phyloP scores from a whole-genome alignment of 768 basidiomycete species.

The Royoungia palumana region DNA sequence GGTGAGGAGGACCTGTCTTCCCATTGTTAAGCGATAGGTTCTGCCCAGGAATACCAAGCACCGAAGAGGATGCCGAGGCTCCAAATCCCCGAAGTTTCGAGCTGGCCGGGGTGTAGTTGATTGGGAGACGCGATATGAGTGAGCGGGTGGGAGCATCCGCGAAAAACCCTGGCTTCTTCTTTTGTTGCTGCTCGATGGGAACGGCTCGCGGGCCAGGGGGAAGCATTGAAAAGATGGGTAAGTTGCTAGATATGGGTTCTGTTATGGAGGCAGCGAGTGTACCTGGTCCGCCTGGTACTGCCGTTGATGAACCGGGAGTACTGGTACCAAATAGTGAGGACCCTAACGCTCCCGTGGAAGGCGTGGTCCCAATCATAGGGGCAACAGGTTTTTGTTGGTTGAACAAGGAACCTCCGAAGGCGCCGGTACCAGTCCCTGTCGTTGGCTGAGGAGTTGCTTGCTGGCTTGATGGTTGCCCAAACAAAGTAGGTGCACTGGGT shows the following conservation, averaged over 20 bases:
- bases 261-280: conserved; percentile 82
- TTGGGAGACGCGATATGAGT: conserved; percentile 59
- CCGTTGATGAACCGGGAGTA: conserved; percentile 39
- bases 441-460: conserved; percentile 36
- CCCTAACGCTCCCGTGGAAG: conserved; percentile 38
- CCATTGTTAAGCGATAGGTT: conserved; percentile 50
- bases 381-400: conserved; percentile 48
- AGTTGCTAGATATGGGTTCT: conserved; percentile 71
- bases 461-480: conserved; percentile 53
- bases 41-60: conserved; percentile 29
- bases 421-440: conserved; percentile 23
- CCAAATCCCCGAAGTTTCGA: conserved; percentile 71
- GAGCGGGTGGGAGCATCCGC: conserved; percentile 74
- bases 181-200: conserved; percentile 57
- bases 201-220: conserved; percentile 66
- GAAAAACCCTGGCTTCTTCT: conserved; percentile 77
- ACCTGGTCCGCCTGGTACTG: conserved; percentile 49
- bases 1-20: conserved; percentile 52
- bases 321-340: conserved; percentile 39
- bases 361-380: conserved; percentile 43
- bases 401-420: conserved; percentile 48
- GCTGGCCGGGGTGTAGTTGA: conserved; percentile 60
- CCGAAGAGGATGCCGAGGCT: conserved; percentile 39
- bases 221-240: conserved; percentile 74
- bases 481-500: conserved; percentile 38